A percentile compares a stretch with the other conserved stretches of the same genome.
phyloP scores from a whole-genome alignment of 805 yeast species.

The Tetrapisispora nanseiensis region DNA sequence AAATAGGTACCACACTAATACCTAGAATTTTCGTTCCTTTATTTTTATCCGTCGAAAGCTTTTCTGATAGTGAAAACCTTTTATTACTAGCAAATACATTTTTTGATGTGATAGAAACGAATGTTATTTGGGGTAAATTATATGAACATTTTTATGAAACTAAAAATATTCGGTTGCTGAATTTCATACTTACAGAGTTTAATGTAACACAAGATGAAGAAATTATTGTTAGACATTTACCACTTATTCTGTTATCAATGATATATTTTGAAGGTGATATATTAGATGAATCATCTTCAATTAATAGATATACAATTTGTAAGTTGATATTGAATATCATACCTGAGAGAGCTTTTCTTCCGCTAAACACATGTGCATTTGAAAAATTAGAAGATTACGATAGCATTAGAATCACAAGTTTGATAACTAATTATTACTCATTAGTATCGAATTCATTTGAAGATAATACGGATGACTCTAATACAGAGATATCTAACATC shows the following conservation, averaged over 20 bases:
- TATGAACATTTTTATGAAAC: slow-evolving; percentile 28
- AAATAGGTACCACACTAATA: slow-evolving; percentile 66
- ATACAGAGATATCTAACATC: slow-evolving; percentile 28
- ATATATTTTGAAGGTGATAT: slow-evolving; percentile 25
- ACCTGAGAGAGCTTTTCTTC: slow-evolving; percentile 55
- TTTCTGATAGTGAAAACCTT: slow-evolving; percentile 28
- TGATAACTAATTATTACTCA: slow-evolving; percentile 31
- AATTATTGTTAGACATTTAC: slow-evolving; percentile 66
- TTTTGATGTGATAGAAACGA: slow-evolving; percentile 80
- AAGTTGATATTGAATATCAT: slow-evolving; percentile 40
- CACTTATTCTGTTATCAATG: slow-evolving; percentile 49
- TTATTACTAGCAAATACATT: slow-evolving; percentile 53
- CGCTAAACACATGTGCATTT: slow-evolving; percentile 36
- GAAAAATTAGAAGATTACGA: slow-evolving; percentile 8
- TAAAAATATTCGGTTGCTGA: slow-evolving; percentile 38
- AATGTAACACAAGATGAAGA: slow-evolving; percentile 74
- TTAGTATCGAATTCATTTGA: slow-evolving; percentile 13
- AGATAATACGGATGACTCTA: slow-evolving; percentile 6
- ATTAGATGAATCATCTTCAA: background rate
- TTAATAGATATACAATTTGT: slow-evolving; percentile 34
- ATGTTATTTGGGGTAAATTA: slow-evolving; percentile 63
- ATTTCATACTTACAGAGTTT: slow-evolving; percentile 54
- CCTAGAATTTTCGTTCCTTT: slow-evolving; percentile 64
- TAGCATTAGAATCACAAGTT: slow-evolving; percentile 16
- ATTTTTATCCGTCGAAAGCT: slow-evolving; percentile 38